A percentile compares a stretch with the other conserved stretches of the same genome.
These are phyloP conservation scores for Epichloe sylvatica DNA, from an alignment of 2,329 filamentous ascomycete genomes.

Conservation along the genomic window DNA sequence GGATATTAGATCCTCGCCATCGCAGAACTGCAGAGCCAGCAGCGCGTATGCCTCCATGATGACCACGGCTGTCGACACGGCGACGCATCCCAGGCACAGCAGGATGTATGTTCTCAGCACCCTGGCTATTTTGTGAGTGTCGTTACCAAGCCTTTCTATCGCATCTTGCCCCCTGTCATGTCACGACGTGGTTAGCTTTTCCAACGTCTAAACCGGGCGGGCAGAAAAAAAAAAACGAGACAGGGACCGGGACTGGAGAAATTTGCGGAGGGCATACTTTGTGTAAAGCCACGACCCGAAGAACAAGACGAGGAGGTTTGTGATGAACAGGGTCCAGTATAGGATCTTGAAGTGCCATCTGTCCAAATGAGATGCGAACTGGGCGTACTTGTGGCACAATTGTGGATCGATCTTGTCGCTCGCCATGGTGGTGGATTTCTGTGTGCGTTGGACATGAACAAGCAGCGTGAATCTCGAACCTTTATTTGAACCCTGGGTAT, in stretches of 20 bases:
- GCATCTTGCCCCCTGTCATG: slow-evolving; percentile 19
- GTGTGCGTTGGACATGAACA: neutral
- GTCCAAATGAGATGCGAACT: slow-evolving; percentile 29
- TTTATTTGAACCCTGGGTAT: neutral
- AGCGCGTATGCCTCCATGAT: slow-evolving; percentile 42
- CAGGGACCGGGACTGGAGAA: neutral
- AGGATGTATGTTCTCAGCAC: slow-evolving; percentile 29
- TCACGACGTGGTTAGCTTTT: neutral
- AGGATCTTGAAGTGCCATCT: slow-evolving; percentile 29
- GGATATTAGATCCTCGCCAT: slow-evolving; percentile 45
- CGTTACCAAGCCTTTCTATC: slow-evolving; percentile 23
- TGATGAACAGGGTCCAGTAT: slow-evolving; percentile 33
- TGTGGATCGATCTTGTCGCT: slow-evolving; percentile 11
- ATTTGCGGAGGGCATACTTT: slow-evolving; percentile 18
- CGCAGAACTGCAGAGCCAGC: slow-evolving; percentile 43
- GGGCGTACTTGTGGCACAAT: slow-evolving; percentile 27
- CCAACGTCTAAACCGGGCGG: too few relatives aligned
- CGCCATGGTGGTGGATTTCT: neutral
- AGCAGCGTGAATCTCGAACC: too few relatives aligned
- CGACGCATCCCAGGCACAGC: slow-evolving; percentile 30
- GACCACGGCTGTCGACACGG: slow-evolving; percentile 29
- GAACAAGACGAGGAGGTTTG: slow-evolving; percentile 31
- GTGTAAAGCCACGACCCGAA: slow-evolving; percentile 28
- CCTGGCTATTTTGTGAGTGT: slow-evolving; percentile 18
- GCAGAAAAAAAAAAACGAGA: neutral